Conservation (phyloP, 345 rosid species). For the Hibiscus trionum region DNA sequence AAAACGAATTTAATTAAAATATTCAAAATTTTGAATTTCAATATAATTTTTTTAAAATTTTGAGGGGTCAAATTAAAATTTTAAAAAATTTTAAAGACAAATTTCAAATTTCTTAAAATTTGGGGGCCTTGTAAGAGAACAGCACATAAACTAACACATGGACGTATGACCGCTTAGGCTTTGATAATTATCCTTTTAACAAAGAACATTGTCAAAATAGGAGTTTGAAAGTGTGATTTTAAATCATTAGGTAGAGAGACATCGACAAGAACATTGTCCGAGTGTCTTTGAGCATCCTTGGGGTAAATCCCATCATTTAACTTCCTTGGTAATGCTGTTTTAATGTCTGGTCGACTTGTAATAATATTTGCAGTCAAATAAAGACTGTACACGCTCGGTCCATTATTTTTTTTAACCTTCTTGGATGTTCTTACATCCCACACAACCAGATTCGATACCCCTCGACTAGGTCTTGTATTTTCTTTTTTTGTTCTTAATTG, state of each 20-base stretch:
- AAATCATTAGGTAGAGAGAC: neutral
- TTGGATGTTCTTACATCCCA: slow-evolving; percentile 3
- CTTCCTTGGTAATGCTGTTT: slow-evolving; percentile 31
- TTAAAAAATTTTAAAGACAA: no score
- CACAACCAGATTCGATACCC: slow-evolving; percentile 30
- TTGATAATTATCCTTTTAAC: no score
- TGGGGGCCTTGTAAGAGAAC: no score
- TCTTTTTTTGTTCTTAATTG: no score
- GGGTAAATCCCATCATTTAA: slow-evolving; percentile 13
- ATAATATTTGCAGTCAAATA: slow-evolving; percentile 16
- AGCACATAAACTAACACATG: no score
- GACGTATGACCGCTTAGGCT: no score
- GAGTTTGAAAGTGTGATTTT: neutral
- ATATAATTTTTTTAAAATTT: no score
- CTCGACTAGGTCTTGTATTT: slow-evolving; percentile 35
- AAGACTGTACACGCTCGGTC: slow-evolving; percentile 21
- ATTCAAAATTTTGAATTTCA: no score
- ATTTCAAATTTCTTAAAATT: no score
- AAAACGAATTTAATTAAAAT: no score
- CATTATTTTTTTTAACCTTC: neutral
- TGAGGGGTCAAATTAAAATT: no score
- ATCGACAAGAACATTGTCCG: neutral
- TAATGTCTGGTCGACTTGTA: neutral
- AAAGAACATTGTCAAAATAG: no score
- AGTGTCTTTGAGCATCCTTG: neutral